A percentile compares a stretch with the other conserved stretches of the same genome.
Evolutionary conservation across 1,139 yeast species (phyloP).

Genomic region (Ogataea hybrid): DNA sequence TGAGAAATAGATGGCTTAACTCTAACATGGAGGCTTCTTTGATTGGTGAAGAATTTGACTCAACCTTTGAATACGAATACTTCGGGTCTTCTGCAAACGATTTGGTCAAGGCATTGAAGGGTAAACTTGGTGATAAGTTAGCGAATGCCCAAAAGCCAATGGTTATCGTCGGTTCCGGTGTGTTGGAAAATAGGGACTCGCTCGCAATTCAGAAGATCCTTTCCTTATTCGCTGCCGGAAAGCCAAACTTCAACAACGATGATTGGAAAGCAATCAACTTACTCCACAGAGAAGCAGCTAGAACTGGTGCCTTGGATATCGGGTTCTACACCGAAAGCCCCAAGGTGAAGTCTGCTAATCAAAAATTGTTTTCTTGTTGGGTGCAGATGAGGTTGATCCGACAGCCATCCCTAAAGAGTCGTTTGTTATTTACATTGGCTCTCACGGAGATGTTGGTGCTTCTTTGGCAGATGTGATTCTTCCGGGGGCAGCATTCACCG

Average conservation of each 20-base stretch:
- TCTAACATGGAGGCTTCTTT: slow-evolving; percentile 61
- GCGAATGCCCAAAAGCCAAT: slow-evolving; percentile 70
- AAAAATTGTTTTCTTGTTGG: slow-evolving; percentile 75
- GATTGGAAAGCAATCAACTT: slow-evolving; percentile 85
- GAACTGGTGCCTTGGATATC: slow-evolving; percentile 82
- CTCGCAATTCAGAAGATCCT: slow-evolving; percentile 59
- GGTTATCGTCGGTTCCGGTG: slow-evolving; percentile 81
- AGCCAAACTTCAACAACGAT: slow-evolving; percentile 61
- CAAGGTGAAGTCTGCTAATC: slow-evolving; percentile 49
- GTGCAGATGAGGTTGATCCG: slow-evolving; percentile 78
- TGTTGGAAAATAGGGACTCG: slow-evolving; percentile 67
- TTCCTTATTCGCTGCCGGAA: slow-evolving; percentile 60
- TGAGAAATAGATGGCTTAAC: slow-evolving; percentile 80
- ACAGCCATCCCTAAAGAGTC: slow-evolving; percentile 79
- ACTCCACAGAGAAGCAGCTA: slow-evolving; percentile 83
- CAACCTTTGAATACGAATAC: slow-evolving; percentile 67
- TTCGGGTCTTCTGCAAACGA: slow-evolving; percentile 63
- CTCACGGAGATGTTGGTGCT: slow-evolving; percentile 90
- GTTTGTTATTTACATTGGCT: slow-evolving; percentile 88
- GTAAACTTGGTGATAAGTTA: slow-evolving; percentile 69
- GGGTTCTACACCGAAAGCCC: slow-evolving; percentile 65
- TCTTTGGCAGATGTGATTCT: slow-evolving; percentile 83
- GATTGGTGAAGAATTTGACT: slow-evolving; percentile 74
- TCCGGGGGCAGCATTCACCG: slow-evolving; percentile 90
- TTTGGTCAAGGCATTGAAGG: slow-evolving; percentile 59